Evolutionary conservation across 495 filamentous ascomycete species (phyloP).

Genomic region (Articulospora tetracladia): DNA sequence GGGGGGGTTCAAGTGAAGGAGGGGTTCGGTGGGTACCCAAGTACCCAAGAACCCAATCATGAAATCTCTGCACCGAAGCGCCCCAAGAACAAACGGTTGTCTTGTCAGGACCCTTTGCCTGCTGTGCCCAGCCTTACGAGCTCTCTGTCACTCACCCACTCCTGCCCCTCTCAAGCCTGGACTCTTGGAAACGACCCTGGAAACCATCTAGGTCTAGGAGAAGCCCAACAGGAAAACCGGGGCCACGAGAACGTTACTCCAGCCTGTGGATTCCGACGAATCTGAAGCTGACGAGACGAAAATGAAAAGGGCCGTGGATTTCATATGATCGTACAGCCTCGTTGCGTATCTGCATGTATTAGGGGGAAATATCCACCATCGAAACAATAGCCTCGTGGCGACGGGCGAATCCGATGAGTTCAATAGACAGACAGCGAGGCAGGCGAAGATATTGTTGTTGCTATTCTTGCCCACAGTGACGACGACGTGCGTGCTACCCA

Average conservation of each 20-base stretch:
- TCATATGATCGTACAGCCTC: not conserved
- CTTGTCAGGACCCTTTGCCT: too few species aligned
- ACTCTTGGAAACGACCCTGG: too few species aligned
- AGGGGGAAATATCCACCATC: not conserved
- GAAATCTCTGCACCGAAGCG: slow-evolving; percentile 1
- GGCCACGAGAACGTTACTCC: too few species aligned
- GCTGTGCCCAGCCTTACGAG: slow-evolving; percentile 1
- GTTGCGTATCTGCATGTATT: not conserved
- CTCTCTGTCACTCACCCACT: too few species aligned
- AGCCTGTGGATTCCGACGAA: not conserved
- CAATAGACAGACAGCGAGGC: not conserved
- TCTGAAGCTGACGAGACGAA: not conserved
- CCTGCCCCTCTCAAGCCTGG: too few species aligned
- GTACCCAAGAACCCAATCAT: too few species aligned
- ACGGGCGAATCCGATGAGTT: not conserved
- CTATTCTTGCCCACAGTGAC: too few species aligned
- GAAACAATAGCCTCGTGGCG: slow-evolving; percentile 7
- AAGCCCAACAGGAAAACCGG: too few species aligned
- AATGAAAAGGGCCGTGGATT: slow-evolving; percentile 5
- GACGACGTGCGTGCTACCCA: too few species aligned
- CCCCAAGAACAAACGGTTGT: not conserved
- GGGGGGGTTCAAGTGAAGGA: not conserved
- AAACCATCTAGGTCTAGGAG: too few species aligned
- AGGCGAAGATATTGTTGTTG: too few species aligned
- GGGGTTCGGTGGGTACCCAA: not conserved